phyloP scores from a whole-genome alignment of 768 basidiomycete species.

The Boletus subcaerulescens region DNA sequence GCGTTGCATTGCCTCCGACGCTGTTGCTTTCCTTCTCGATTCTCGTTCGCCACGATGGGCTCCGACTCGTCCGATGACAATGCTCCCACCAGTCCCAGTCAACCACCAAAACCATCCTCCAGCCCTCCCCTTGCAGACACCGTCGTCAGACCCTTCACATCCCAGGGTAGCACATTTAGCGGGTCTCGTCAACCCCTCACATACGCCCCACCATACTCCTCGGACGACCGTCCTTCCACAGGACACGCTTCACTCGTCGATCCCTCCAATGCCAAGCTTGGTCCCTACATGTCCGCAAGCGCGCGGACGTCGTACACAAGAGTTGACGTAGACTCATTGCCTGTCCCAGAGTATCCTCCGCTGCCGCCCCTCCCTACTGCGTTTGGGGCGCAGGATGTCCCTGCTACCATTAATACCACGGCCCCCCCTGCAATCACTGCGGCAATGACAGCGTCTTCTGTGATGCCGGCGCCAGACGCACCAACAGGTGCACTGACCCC shows the following conservation, averaged over 20 bases:
- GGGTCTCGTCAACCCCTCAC: slow-evolving; percentile 8
- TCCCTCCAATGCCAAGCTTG: slow-evolving; percentile 1
- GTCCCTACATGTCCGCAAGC: slow-evolving; percentile 37
- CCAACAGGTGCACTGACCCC: slow-evolving; percentile 2
- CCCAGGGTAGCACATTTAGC: slow-evolving; percentile 21
- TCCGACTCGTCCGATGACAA: neutral
- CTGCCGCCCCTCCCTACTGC: slow-evolving; percentile 20
- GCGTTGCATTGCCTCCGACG: neutral
- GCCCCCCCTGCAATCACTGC: neutral
- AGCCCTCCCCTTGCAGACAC: slow-evolving; percentile 27
- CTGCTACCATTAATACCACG: neutral
- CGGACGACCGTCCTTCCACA: slow-evolving; percentile 20
- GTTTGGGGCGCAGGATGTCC: slow-evolving; percentile 1
- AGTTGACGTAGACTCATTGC: slow-evolving; percentile 38
- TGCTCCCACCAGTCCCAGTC: neutral
- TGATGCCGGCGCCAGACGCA: slow-evolving; percentile 3
- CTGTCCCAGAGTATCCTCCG: slow-evolving; percentile 22
- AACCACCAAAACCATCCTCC: slow-evolving; percentile 1
- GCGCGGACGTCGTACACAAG: slow-evolving; percentile 55
- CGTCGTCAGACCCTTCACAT: slow-evolving; percentile 29
- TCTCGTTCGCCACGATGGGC: neutral
- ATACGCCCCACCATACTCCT: neutral
- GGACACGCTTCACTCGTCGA: slow-evolving; percentile 8
- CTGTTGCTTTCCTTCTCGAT: neutral
- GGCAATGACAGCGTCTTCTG: neutral